Base-by-base conservation (phyloP, 352 stramenopile species). In the Phytopythium mirpurense region DNA sequence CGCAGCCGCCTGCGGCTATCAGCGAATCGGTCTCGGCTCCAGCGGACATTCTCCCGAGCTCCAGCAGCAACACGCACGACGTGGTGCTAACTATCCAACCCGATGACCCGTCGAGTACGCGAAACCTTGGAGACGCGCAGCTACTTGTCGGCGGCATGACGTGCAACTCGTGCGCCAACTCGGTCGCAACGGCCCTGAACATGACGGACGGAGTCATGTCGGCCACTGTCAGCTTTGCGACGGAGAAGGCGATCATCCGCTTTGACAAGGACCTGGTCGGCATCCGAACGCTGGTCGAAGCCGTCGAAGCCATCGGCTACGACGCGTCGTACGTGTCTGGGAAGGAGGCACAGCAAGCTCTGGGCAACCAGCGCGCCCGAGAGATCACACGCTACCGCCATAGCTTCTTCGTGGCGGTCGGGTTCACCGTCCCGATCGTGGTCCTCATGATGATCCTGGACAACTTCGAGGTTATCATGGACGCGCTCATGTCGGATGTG, bases 341-440 rank as follows among this genome's bases (percentile, higher is more conserved):
- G 6, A 58, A 63, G 16, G 84, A 94, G 14, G 74, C 80, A 7
- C 79, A 94, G 54, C 83, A 91, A 54, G 86, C 72, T 16, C 73
- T 96, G 35, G 86, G 87, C 34, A 70, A 90, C 48, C 88, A 95
- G 47, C 86, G 88, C 9, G 60, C 74, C 5, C 83, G 85, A 41
- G 90, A 90, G 56, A 83, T 95, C 49, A 71, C 63, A 14, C 72
- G 83, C 11, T 98, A 90, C 63, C 72, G 78, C 42, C 59, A 83
- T 26, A 78, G 95, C 34, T 87, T 99, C 38, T 76, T 97, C 41
- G 58, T 95, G 16, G 83, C 87, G 1, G 63, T 97, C 26, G 19
- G 95, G 5, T 97, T 99, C 50, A 98, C 96, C 9, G 71, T 98
- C 31, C 96, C 96, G 11, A 88, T 98, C 64, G 66, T 98, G 31